Base-by-base conservation (phyloP, 495 filamentous ascomycete species). In the Symbiotaphrina buchneri region DNA sequence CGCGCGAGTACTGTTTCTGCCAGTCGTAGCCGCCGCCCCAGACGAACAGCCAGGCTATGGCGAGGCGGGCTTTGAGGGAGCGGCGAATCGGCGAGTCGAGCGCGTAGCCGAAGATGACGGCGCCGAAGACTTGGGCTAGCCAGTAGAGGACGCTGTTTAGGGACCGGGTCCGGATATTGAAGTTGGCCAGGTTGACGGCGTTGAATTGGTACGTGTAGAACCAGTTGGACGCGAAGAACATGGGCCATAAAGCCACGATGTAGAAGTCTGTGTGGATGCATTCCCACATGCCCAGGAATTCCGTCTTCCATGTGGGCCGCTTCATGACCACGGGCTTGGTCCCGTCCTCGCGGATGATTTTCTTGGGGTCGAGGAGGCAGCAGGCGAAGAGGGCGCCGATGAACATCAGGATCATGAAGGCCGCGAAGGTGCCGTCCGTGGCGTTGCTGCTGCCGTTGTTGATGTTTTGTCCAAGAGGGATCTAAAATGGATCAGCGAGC, bases 11-110 rank as follows among this genome's bases (percentile, higher is more conserved):
- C 4, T 53, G 44, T 37, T 47, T 67, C 57, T 87, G 71, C 47
- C 74, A 90, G 4, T 64, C 78, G 46, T 74, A 83, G 0, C 84
- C 84, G 43, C 79, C 77, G 21, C 84, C 84, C 81, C 82, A 94
- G 41, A 87, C 68, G 13, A n/a, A n/a, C n/a, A n/a, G n/a, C n/a
- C n/a, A n/a, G n/a, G n/a, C n/a, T n/a, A n/a, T n/a, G n/a, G n/a
- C n/a, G n/a, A n/a, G n/a, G n/a, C n/a, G n/a, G n/a, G n/a, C n/a
- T n/a, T n/a, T n/a, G n/a, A n/a, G n/a, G n/a, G n/a, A n/a, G n/a
- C n/a, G n/a, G n/a, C n/a, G n/a, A n/a, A n/a, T n/a, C n/a, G n/a
- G 48, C 39, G 61, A 48, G 44, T 95, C 84, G 18, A 93, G 61
- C 7, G 70, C 61, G 39, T 67, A 71, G 10, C 84, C 85, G 42